phyloP scores from a whole-genome alignment of 1,284 basidiomycete species.

The Caloboletus firmus region DNA sequence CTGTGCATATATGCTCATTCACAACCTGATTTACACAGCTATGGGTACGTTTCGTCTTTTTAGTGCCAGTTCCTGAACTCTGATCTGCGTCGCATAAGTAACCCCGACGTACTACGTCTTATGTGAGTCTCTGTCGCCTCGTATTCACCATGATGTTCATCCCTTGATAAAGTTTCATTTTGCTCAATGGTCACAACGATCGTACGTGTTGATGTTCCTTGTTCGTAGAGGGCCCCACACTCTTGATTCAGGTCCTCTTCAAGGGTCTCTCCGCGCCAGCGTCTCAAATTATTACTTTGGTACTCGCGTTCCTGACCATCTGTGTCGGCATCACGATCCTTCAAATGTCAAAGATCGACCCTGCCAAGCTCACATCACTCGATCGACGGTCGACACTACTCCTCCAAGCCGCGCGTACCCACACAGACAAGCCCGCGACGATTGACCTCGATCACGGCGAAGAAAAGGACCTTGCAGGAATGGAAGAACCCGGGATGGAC shows the following conservation, averaged over 20 bases:
- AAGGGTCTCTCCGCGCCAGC: conserved; percentile 83
- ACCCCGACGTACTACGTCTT: conserved; percentile 90
- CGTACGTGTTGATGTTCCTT: conserved; percentile 41
- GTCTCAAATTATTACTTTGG: conserved; percentile 83
- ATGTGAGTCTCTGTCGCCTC: conserved; percentile 44
- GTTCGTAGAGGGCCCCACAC: background rate
- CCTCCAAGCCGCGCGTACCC: conserved; percentile 69
- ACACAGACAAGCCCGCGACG: conserved; percentile 50
- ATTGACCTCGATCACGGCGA: conserved; percentile 31
- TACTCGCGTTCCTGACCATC: conserved; percentile 88
- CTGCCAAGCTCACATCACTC: conserved; percentile 66
- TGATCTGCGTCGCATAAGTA: conserved; percentile 44
- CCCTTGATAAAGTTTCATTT: conserved; percentile 44
- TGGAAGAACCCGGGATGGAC: conserved; percentile 85
- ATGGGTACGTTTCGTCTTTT: conserved; percentile 58
- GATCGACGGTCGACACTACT: conserved; percentile 86
- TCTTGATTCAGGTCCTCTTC: conserved; percentile 68
- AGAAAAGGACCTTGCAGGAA: conserved; percentile 53
- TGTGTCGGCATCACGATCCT: conserved; percentile 91
- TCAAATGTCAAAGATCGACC: conserved; percentile 95
- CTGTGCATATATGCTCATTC: conserved; percentile 2
- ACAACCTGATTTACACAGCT: conserved; percentile 43
- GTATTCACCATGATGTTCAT: background rate
- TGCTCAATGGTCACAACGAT: conserved; percentile 88
- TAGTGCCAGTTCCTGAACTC: conserved; percentile 7